Base-by-base conservation (phyloP, 202 grass and related monocot genomes). In the Thinopyrum obtusiflorum region DNA sequence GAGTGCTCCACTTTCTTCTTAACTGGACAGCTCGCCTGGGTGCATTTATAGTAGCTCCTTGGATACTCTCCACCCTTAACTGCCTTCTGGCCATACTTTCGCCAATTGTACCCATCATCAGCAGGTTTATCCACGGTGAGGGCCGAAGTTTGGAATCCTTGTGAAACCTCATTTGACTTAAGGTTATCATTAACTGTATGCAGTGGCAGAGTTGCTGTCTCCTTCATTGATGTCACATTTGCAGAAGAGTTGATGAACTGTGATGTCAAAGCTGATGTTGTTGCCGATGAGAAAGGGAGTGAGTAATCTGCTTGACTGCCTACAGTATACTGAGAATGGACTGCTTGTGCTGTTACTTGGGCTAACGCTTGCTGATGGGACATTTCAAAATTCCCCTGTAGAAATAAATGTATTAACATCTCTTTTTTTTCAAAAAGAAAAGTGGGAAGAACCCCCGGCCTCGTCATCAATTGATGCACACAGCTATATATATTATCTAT, bases 21-120 rank as follows among this genome's bases (percentile, higher is more conserved):
- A 69, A 94, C 94, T 61, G 85, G 90, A 86, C 97, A 99, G 82
- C 89, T 87, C 1, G 35, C 66, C 67, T 92, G 87, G 35, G 87
- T 96, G 89, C 97, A 99, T 89, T 96, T 99, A 79, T 99, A 99
- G 85, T 99, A 99, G 76, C 97, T 94, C 84, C 97, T 92, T 39
- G 97, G 93, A 76, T 90, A 96, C 73, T 99, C 90, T 71, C 97
- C 93, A 87, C 97, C 97, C 83, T 94, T 96, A 13, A 99, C 91
- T 85, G 88, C 81, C 72, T 99, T 99, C 88, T 99, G 97, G 9
- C 93, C 97, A 66, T 99, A 99, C 87, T 98, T 98, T 61, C 93
- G 85, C 93, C 97, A 98, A 77, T 95, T 98, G 71, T 92, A 98
- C 55, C 90, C 90, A 68, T 98, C 97, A 21, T 89, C 92, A 23